Evolutionary conservation across 2,329 filamentous ascomycete genomes (phyloP).

Genomic region (Xylaria sp.): DNA sequence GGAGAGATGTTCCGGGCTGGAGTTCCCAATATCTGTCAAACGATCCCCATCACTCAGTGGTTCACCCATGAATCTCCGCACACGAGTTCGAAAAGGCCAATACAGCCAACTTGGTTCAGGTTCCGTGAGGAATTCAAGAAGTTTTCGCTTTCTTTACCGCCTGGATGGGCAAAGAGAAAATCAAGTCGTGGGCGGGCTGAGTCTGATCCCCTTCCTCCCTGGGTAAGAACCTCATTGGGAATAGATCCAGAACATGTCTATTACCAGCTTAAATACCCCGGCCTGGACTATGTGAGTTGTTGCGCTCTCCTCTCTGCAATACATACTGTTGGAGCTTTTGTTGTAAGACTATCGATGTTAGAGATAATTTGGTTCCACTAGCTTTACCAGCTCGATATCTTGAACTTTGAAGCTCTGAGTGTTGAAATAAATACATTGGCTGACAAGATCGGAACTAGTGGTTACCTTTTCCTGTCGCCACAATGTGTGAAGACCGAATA

Average conservation of each 20-base stretch:
- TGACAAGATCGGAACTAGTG: not conserved
- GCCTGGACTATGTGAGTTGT: too few species aligned
- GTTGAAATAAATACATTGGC: not conserved
- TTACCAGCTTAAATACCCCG: not conserved
- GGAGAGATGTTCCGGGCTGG: not conserved
- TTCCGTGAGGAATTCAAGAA: not conserved
- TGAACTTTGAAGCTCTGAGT: not conserved
- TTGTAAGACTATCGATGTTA: too few species aligned
- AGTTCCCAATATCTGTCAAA: not conserved
- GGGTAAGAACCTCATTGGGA: not conserved
- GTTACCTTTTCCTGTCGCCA: not conserved
- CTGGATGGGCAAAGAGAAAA: not conserved
- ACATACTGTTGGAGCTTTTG: too few species aligned
- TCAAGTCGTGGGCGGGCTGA: not conserved
- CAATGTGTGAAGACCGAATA: not conserved
- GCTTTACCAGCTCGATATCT: not conserved
- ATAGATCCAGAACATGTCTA: not conserved
- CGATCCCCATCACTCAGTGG: constrained; percentile 1
- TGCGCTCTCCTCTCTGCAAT: too few species aligned
- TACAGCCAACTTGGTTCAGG: not conserved
- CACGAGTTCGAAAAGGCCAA: not conserved
- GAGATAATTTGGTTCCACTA: too few species aligned
- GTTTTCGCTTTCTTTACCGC: not conserved
- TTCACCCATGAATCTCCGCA: not conserved
- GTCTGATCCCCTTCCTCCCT: not conserved